Evolutionary conservation across 495 filamentous ascomycete genomes (phyloP), one percentile per base, ranked within the genome.

Genomic region (Daldinia concentrica): DNA sequence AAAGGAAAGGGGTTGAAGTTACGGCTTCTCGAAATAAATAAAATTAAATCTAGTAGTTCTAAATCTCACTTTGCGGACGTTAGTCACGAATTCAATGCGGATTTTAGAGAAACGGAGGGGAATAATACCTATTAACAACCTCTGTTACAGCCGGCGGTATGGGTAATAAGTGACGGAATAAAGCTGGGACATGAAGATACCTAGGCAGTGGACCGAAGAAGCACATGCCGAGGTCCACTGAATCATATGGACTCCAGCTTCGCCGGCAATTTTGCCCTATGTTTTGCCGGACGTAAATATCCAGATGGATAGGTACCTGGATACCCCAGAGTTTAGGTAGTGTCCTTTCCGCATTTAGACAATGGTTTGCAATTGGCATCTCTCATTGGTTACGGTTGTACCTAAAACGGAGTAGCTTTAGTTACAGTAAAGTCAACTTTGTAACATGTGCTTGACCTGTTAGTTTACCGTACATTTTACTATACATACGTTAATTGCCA

Each of bases 181-280:
- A 65, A 65, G 30, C 58, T 64, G 69, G 61, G 50, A 52, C 48
- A 5, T 51, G 55, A 15, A 52, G 61, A 9, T 34, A 36, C 54
- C 54, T 57, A 57, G 64, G 58, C 26, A 52, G 59, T 64, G 62
- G 60, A 65, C 37, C 62, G 30, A 24, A 62, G 29, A 43, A 69
- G 75, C 75, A 77, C 75, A 77, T 77, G 75, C 75, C 75, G 75
- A 77, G 75, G 75, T 77, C 64, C 65, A 69, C 59, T 58, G 37
- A 45, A 19, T 27, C 37, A 45, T 22, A 58, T n/a, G n/a, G n/a
- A 62, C 43, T 37, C 27, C 22, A 69, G 41, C 19, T 69, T 58
- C 66, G 65, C 66, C 66, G 71, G 66, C 71, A 70, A 57, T 69
- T 74, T 67, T 37, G 8, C 24, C 59, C 22, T 67, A 66, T 34